Evolutionary conservation across 371 early-diverging fungal species (phyloP), one percentile per base, ranked within the genome.

Genomic region (Rhizopus microsporus): DNA sequence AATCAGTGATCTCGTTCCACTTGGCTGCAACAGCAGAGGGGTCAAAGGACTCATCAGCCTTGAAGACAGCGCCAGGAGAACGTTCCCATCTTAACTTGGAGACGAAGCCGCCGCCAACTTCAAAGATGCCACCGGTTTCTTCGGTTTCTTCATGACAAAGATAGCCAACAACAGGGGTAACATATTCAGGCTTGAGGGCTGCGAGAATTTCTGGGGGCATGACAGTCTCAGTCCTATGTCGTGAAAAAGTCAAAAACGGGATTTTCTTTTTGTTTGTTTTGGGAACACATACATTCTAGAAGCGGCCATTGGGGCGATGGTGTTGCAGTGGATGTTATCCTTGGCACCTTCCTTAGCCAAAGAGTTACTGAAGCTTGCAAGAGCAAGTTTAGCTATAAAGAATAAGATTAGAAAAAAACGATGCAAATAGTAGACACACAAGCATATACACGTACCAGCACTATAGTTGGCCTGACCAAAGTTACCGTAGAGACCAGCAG

Each of bases 391-490:
- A 59, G 98, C 96, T 87, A 62, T 32, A 39, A 29, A 42, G 42
- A 16, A 47, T 37, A 32, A 50, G 42, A 47, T 47, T 31, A 32
- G n/a, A n/a, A 1, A 16, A 44, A 44, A 44, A 4, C 12, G 5
- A 46, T 23, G n/a, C 9, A 56, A 33, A 1, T 16, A 34, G 30
- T 23, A 54, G 3, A 9, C 23, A 23, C 23, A 23, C 23, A 23
- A 23, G 23, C 23, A 23, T 23, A 23, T 2, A 23, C 23, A 31
- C 60, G 63, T 74, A 77, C 78, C 78, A 59, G 94, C 85, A 54
- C 85, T 83, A 77, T 97, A 98, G 88, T 97, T 97, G 52, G 96
- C 91, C 79, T 97, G 97, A 48, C 99, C 99, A 87, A 97, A 99
- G 89, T 98, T 99, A 68, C 98, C 98, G 75, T 98, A 97, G 37